Evolutionary conservation across 306 rosid genomes (phyloP).

Genomic region (Quercus cerris): DNA sequence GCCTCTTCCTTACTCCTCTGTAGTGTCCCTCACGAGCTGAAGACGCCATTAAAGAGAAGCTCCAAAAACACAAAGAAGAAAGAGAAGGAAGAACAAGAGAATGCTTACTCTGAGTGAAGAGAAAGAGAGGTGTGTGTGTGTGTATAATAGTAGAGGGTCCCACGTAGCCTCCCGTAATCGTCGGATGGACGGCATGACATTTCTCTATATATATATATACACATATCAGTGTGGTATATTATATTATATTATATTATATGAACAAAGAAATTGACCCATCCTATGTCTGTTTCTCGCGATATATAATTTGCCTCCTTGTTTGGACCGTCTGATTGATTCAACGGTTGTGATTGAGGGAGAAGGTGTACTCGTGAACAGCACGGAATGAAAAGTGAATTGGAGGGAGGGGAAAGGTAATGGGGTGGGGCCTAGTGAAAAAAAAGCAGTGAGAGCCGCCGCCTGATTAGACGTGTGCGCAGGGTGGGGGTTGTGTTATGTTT

Average conservation of each 20-base stretch:
- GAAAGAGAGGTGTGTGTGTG: not conserved
- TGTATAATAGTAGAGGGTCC: slow-evolving; percentile 45
- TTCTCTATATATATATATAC: slow-evolving; percentile 1
- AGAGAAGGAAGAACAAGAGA: not conserved
- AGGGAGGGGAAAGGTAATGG: not conserved
- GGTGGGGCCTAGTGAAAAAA: slow-evolving; percentile 20
- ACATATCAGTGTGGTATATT: too few species aligned
- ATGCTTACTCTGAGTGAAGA: not conserved
- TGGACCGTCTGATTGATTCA: slow-evolving; percentile 37
- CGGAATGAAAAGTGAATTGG: not conserved
- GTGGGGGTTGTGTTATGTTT: too few species aligned
- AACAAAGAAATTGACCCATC: not conserved
- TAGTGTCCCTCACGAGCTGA: slow-evolving; percentile 70
- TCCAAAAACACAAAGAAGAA: not conserved
- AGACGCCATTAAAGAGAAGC: slow-evolving; percentile 39
- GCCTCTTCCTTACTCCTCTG: slow-evolving; percentile 90
- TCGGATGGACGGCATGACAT: slow-evolving; percentile 72
- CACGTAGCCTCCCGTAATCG: slow-evolving; percentile 82
- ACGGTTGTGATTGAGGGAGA: slow-evolving; percentile 11
- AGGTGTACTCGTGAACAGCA: slow-evolving; percentile 2
- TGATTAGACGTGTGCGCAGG: slow-evolving; percentile 62
- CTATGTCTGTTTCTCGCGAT: not conserved
- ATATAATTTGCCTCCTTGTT: not conserved
- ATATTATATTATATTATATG: too few species aligned
- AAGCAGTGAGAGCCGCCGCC: slow-evolving; percentile 57